Conservation (phyloP, 208 protist genomes). For the Leishmania arabica region DNA sequence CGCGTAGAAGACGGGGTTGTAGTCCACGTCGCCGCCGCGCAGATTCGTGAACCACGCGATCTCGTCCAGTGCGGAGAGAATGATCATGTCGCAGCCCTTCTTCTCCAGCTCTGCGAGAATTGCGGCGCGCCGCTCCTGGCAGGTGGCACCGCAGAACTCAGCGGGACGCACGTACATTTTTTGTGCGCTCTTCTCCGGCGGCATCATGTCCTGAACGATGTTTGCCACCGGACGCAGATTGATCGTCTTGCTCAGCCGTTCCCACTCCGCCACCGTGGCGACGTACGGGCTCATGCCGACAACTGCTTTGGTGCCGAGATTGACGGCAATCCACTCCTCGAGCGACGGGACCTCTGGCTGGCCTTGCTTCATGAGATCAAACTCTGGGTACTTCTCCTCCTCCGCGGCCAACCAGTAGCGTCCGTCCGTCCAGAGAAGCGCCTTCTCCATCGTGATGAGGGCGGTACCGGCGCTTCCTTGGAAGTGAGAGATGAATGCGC, state of each 20-base stretch:
- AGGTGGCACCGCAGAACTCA: constrained; percentile 70
- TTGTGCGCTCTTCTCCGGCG: constrained; percentile 11
- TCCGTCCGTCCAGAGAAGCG: constrained; percentile 97
- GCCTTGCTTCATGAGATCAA: constrained; percentile 86
- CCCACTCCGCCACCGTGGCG: constrained; percentile 79
- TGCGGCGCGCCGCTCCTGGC: constrained; percentile 53
- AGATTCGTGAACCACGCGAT: constrained; percentile 94
- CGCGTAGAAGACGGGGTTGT: constrained; percentile 92
- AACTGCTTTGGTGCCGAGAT: constrained; percentile 40
- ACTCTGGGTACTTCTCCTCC: constrained; percentile 80
- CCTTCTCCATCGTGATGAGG: constrained; percentile 68
- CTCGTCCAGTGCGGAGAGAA: constrained; percentile 93
- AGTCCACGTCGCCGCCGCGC: constrained; percentile 84
- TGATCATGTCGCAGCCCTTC: constrained; percentile 54
- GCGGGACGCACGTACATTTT: constrained; percentile 59
- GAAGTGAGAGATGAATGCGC: constrained; percentile 95
- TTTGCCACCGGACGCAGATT: constrained; percentile 37
- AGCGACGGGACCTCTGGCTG: constrained; percentile 57
- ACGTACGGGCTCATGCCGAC: constrained; percentile 79
- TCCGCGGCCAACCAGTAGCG: constrained; percentile 96
- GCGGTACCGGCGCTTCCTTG: constrained; percentile 93
- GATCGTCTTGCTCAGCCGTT: constrained; percentile 56
- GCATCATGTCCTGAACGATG: constrained; percentile 56
- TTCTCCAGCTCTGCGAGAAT: constrained; percentile 55
- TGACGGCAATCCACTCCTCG: constrained; percentile 64